phyloP scores from a whole-genome alignment of 208 protist genomes.

The Trypanosomatidae sp. region DNA sequence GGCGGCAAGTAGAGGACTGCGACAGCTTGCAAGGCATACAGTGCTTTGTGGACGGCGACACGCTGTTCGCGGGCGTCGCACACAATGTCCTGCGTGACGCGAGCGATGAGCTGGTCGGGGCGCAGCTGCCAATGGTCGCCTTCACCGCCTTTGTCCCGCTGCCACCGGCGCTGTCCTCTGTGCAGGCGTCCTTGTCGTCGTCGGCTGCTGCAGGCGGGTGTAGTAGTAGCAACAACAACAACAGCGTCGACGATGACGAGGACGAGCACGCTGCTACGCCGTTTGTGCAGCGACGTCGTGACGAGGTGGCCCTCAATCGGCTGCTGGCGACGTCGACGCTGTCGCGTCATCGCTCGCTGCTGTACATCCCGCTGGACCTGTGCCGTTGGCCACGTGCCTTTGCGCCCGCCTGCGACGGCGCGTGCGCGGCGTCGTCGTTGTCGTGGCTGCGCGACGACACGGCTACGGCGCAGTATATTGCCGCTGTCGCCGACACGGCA shows the following conservation, averaged over 20 bases:
- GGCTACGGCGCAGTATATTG: slow-evolving; percentile 66
- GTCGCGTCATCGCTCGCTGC: slow-evolving; percentile 20
- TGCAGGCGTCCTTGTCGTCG: no score
- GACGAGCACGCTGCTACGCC: slow-evolving; percentile 8
- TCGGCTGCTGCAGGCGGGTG: no score
- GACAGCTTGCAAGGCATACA: slow-evolving; percentile 61
- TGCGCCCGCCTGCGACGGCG: neutral
- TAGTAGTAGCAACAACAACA: no score
- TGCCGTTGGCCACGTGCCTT: slow-evolving; percentile 44
- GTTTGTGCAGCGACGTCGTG: slow-evolving; percentile 39
- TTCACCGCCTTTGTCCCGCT: slow-evolving; percentile 35
- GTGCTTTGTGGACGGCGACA: slow-evolving; percentile 64
- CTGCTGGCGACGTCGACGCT: slow-evolving; percentile 48
- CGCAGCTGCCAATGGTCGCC: slow-evolving; percentile 31
- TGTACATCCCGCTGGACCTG: slow-evolving; percentile 62
- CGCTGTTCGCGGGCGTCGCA: slow-evolving; percentile 55
- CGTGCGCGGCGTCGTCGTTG: neutral
- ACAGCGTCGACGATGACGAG: no score
- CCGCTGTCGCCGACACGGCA: slow-evolving; percentile 44
- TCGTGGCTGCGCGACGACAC: slow-evolving; percentile 53
- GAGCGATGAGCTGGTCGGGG: slow-evolving; percentile 51
- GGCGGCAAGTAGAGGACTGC: slow-evolving; percentile 40
- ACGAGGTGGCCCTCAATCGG: slow-evolving; percentile 48
- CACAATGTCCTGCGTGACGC: slow-evolving; percentile 47
- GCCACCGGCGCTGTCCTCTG: slow-evolving; percentile 13